Evolutionary conservation across 169 alveolate species (phyloP).

Genomic region (Cryptosporidium bovis): DNA sequence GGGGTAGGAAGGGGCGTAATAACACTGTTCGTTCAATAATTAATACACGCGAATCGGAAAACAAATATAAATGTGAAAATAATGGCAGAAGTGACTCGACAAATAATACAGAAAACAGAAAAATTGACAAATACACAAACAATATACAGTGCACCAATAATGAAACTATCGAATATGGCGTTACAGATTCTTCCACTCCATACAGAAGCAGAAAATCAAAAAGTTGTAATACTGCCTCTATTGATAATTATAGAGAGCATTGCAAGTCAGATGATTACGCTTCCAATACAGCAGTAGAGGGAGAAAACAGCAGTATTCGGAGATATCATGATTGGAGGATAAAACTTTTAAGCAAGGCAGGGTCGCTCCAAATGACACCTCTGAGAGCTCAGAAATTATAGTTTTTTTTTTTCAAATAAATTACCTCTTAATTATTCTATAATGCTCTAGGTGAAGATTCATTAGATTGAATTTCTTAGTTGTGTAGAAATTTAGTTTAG

Average conservation of each 20-base stretch:
- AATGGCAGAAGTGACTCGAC: background rate
- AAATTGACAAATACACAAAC: background rate
- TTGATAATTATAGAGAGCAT: background rate
- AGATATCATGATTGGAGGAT: slow-evolving; percentile 66
- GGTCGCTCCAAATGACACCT: slow-evolving; percentile 16
- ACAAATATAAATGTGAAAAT: background rate
- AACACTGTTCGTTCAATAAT: background rate
- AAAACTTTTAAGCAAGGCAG: slow-evolving; percentile 36
- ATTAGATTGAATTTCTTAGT: background rate
- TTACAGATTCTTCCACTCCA: slow-evolving; percentile 6
- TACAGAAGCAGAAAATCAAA: background rate
- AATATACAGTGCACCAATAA: background rate
- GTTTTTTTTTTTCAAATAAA: background rate
- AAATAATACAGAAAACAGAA: background rate
- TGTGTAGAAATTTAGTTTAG: too few species aligned
- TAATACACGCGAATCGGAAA: background rate
- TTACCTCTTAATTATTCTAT: too few species aligned
- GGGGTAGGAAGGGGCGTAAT: slow-evolving; percentile 27
- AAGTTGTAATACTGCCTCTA: background rate
- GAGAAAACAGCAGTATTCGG: slow-evolving; percentile 23
- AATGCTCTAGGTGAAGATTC: too few species aligned
- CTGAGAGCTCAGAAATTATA: background rate
- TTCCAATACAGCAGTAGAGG: background rate
- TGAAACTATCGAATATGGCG: background rate
- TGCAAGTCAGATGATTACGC: background rate